Percentiles rank a stretch among this genome's conserved stretches.
These are phyloP conservation scores for Talaromyces nanjingensis DNA, from an alignment of 495 filamentous ascomycete genomes.

Conservation along the genomic window DNA sequence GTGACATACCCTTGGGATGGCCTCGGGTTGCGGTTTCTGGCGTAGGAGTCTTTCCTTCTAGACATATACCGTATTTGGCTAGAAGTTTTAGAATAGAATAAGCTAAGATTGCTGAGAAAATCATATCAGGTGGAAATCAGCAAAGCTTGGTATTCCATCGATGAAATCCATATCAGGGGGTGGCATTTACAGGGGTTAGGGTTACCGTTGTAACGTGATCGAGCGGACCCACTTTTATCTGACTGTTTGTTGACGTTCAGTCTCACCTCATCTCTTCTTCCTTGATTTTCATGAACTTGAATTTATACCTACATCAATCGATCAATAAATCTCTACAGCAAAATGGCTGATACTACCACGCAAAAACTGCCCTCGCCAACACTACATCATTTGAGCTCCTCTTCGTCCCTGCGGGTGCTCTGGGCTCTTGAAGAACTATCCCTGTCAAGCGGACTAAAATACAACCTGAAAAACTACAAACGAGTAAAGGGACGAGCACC, in stretches of 20 bases:
- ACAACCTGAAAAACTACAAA: constrained; percentile 7
- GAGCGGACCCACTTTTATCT: background rate
- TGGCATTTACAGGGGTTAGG: too few relatives aligned
- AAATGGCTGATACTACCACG: background rate
- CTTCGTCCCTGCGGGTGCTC: constrained; percentile 11
- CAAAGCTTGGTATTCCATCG: too few relatives aligned
- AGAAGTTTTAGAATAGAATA: too few relatives aligned
- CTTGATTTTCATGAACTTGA: background rate
- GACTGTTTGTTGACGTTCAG: background rate
- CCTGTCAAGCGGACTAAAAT: background rate
- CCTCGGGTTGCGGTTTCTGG: too few relatives aligned
- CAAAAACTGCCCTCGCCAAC: background rate
- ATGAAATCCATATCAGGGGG: too few relatives aligned
- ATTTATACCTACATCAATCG: background rate
- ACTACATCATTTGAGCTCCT: constrained; percentile 9
- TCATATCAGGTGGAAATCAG: too few relatives aligned
- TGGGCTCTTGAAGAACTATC: constrained; percentile 12
- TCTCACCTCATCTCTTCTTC: background rate
- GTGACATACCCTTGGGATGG: too few relatives aligned
- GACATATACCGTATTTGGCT: too few relatives aligned
- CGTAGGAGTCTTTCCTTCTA: too few relatives aligned
- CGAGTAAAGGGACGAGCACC: constrained; percentile 8
- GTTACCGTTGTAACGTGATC: too few relatives aligned
- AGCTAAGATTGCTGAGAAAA: too few relatives aligned
- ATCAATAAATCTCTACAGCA: background rate